Conservation (phyloP, 2,329 filamentous ascomycete species). For the Ambrosiella xylebori region DNA sequence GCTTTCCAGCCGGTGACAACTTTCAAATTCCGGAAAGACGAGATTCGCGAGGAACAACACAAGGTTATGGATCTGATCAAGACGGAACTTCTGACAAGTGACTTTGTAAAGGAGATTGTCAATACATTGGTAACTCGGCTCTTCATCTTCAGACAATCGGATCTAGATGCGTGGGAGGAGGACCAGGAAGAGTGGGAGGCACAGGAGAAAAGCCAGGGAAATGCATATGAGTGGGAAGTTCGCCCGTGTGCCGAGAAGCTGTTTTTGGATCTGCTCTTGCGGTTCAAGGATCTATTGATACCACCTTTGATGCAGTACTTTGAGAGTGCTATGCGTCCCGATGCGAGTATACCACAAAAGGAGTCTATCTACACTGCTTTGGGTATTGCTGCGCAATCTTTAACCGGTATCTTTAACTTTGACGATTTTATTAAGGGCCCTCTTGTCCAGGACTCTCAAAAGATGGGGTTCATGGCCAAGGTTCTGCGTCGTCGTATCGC, state of each 20-base stretch:
- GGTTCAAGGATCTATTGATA: conserved; percentile 70
- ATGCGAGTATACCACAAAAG: conserved; percentile 59
- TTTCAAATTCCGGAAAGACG: conserved; percentile 63
- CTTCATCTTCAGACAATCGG: conserved; percentile 69
- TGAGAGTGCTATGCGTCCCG: conserved; percentile 48
- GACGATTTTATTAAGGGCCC: conserved; percentile 60
- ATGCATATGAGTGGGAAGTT: conserved; percentile 83
- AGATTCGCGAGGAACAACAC: conserved; percentile 60
- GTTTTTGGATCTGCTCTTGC: conserved; percentile 76
- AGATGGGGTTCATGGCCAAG: conserved; percentile 45
- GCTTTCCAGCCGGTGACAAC: conserved; percentile 64
- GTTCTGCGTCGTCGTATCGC: conserved; percentile 74
- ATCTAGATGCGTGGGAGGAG: conserved; percentile 83
- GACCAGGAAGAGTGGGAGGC: conserved; percentile 94
- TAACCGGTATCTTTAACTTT: conserved; percentile 66
- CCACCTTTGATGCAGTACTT: conserved; percentile 73
- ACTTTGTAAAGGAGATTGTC: conserved; percentile 65
- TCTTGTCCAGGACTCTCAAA: conserved; percentile 61
- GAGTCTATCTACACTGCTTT: conserved; percentile 91
- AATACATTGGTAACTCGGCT: conserved; percentile 73
- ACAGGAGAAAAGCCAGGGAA: conserved; percentile 66
- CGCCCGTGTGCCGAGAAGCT: conserved; percentile 86
- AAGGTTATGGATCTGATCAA: conserved; percentile 54
- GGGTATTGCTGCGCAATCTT: conserved; percentile 63
- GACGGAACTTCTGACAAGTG: conserved; percentile 53